These are phyloP conservation scores for Anisodus tanguticus DNA, from an alignment of 257 asterid species.

Conservation along the genomic window DNA sequence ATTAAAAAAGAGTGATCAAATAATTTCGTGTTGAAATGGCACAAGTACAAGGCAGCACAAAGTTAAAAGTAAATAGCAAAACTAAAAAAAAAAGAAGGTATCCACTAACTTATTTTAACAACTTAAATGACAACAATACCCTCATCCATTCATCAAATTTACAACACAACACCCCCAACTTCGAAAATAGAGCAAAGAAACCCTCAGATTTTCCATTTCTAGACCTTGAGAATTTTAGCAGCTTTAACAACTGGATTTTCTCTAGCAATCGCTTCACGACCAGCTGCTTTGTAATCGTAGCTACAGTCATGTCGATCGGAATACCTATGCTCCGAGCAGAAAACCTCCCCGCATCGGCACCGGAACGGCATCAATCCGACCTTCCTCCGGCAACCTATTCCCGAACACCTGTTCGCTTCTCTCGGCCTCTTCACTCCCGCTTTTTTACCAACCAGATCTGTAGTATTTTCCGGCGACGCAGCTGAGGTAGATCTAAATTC, in stretches of 20 bases:
- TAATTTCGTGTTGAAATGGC: too few relatives aligned
- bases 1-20: too few relatives aligned
- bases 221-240: slow-evolving; percentile 66
- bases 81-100: not conserved
- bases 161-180: slow-evolving; percentile 1
- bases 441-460: not conserved
- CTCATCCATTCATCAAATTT: slow-evolving; percentile 25
- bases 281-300: slow-evolving; percentile 78
- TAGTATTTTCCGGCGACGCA: slow-evolving; percentile 6
- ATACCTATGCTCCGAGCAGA: slow-evolving; percentile 80
- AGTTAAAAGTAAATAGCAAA: not conserved
- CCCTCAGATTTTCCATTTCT: slow-evolving; percentile 32
- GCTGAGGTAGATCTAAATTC: slow-evolving; percentile 27
- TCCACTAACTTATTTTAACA: slow-evolving; percentile 21
- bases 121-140: slow-evolving; percentile 29
- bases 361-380: slow-evolving; percentile 81
- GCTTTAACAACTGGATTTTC: slow-evolving; percentile 93
- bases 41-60: not conserved
- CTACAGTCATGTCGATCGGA: slow-evolving; percentile 88
- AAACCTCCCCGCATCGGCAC: slow-evolving; percentile 81
- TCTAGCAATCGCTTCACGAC: slow-evolving; percentile 72
- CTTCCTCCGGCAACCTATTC: slow-evolving; percentile 68
- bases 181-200: too few relatives aligned
- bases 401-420: slow-evolving; percentile 64
- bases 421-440: slow-evolving; percentile 34